Evolutionary conservation across 805 yeast genomes (phyloP).

Genomic region (Pichia rugopelliculosa): DNA sequence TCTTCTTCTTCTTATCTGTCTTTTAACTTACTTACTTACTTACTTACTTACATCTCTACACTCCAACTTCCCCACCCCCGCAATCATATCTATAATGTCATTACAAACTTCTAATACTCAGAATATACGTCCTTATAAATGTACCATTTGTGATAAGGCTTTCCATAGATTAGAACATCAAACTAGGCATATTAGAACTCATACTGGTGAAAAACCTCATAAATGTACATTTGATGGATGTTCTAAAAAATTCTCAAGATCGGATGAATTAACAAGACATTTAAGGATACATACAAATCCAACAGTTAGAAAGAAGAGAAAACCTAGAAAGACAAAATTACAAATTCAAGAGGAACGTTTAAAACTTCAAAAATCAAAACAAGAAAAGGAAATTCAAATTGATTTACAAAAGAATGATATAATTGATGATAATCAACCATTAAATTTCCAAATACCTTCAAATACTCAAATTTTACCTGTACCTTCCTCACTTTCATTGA

Average conservation of each 20-base stretch:
- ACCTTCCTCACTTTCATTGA: neutral
- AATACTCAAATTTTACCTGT: constrained; percentile 4
- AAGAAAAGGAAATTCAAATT: neutral
- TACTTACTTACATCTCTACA: no score
- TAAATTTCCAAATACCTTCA: neutral
- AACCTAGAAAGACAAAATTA: constrained; percentile 18
- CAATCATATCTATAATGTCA: neutral
- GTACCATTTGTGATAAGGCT: constrained; percentile 68
- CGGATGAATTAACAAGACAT: constrained; percentile 72
- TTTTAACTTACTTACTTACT: no score
- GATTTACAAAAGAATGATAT: no score
- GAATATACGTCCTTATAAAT: constrained; percentile 54
- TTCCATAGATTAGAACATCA: constrained; percentile 73
- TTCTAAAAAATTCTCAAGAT: constrained; percentile 56
- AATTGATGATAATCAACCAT: neutral
- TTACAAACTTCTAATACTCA: constrained; percentile 25
- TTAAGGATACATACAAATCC: constrained; percentile 67
- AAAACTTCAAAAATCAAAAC: constrained; percentile 8
- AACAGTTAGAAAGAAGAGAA: constrained; percentile 48
- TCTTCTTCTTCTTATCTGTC: no score
- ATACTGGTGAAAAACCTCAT: constrained; percentile 78
- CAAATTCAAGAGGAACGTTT: constrained; percentile 12
- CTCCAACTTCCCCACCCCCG: neutral
- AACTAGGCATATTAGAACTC: constrained; percentile 72
- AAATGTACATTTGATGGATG: constrained; percentile 69